Base-by-base conservation (phyloP, 805 yeast genomes). In the Candida methanosorbosa region DNA sequence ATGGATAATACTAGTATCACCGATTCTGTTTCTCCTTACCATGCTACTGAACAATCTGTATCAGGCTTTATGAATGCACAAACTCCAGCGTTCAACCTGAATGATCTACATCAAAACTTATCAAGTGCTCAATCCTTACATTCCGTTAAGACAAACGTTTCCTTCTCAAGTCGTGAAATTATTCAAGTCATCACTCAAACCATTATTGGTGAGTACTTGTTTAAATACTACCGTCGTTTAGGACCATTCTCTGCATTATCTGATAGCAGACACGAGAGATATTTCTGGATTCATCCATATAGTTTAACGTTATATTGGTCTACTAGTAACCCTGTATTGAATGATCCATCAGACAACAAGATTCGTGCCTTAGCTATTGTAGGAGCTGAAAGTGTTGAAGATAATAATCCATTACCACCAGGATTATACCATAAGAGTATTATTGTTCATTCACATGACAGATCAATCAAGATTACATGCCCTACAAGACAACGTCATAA, bases 231-330 rank as follows among this genome's bases (percentile, higher is more conserved):
- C 54, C 76, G 92, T 38, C 75, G 77, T 40, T 59, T 81, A 35
- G 88, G 88, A 2, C 81, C 87, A 13, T 64, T 84, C 33, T 79
- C 85, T 26, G 69, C 81, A 1, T 68, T 85, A 16, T 72, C 90
- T 0, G 92, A 86, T 33, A 72, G 73, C 28, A 72, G 96, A 39
- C 98, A 90, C 52, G 92, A 82, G 51, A 71, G 97, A 44, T 90
- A 75, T 61, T 90, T 90, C 69, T 92, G 97, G 97, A 75, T 92
- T 30, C 95, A 90, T 58, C 97, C 98, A 3, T 88, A 88, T 57
- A 81, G 92, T 8, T 61, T 86, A 64, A 85, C 95, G 0, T 64
- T 90, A 31, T 87, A 85, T 57, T 90, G 98, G 98, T 79, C 90
- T 3, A 68, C 72, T 5, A 68, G 77, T 11, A 84, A 83, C 49